Evolutionary conservation across 2,329 filamentous ascomycete species (phyloP), one percentile per base, ranked within the genome.

Genomic region (Colletotrichum sp.): DNA sequence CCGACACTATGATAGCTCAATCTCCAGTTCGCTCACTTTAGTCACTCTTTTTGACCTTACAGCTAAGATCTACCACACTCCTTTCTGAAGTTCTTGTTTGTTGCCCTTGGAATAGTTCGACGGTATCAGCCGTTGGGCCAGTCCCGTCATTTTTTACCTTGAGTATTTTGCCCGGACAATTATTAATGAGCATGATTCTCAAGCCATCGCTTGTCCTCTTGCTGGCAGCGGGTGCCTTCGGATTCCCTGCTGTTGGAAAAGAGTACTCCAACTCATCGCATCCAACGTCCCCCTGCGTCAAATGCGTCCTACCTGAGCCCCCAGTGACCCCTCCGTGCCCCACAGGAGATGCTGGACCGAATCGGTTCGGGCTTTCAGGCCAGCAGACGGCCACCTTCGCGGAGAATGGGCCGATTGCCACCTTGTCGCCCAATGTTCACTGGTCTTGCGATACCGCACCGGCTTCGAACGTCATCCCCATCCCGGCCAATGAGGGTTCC

Each of bases 381-480:
- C 2, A 64, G 34, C 61, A 71, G 28, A 75, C 67, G 4, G 58
- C 58, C 6, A 71, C 72, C 7, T 21, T 63, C 6, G 30, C 68
- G 15, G 67, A 67, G 12, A 60, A 65, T 24, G 68, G 48, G 6
- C 67, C 72, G 6, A 52, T 71, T 18, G 68, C 48, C 16, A 67
- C 67, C 10, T 34, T 72, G 16, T 52, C 55, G 16, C 72, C 72
- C 26, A 77, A 68, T 36, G 67, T 81, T 3, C 80, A 81, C 69
- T 82, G 80, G 80, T 70, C 71, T n/a, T 78, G 38, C 24, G 78
- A 82, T 52, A 81, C 80, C 8, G 78, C 43, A 36, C 30, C 77
- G 9, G 60, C 78, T 9, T 38, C 71, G 13, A 81, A 82, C 57
- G 67, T 82, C 13, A 76, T 81, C 34, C 81, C 80, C 5, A 43